Conservation (phyloP, 805 yeast genomes). For the Candida dajiaensis region DNA sequence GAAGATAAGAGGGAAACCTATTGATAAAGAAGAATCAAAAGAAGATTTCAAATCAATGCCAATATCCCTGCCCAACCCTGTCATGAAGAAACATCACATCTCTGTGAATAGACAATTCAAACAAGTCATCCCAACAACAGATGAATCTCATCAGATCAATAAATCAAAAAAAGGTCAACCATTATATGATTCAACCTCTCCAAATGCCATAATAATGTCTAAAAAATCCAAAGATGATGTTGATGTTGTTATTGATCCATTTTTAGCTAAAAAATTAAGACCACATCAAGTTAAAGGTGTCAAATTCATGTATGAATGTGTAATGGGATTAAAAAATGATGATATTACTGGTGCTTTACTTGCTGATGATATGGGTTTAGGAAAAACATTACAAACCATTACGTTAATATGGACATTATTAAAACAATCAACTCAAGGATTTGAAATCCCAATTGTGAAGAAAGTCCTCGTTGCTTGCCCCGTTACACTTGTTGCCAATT, state of each 20-base stretch:
- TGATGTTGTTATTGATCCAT: conserved; percentile 59
- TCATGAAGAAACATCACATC: neutral
- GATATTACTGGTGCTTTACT: conserved; percentile 66
- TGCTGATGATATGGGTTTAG: conserved; percentile 98
- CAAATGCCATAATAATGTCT: conserved; percentile 38
- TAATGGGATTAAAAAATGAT: conserved; percentile 57
- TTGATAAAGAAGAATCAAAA: neutral
- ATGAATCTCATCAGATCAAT: conserved; percentile 5
- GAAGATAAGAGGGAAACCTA: conserved; percentile 10
- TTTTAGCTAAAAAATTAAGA: conserved; percentile 47
- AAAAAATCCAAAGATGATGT: conserved; percentile 21
- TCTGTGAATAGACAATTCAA: conserved; percentile 20
- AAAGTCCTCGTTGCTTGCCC: conserved; percentile 85
- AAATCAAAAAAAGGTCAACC: conserved; percentile 24
- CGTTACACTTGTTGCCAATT: conserved; percentile 79
- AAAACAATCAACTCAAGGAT: conserved; percentile 46
- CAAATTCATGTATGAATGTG: conserved; percentile 71
- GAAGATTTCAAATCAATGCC: neutral
- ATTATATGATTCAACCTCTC: conserved; percentile 31
- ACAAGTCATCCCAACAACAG: conserved; percentile 18
- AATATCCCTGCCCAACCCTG: conserved; percentile 1
- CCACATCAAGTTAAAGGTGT: conserved; percentile 89
- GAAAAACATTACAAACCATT: conserved; percentile 84
- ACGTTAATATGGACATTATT: conserved; percentile 78
- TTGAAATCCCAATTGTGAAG: conserved; percentile 33